phyloP scores from a whole-genome alignment of 495 filamentous ascomycete genomes.

The Aspergillus bridgeri region DNA sequence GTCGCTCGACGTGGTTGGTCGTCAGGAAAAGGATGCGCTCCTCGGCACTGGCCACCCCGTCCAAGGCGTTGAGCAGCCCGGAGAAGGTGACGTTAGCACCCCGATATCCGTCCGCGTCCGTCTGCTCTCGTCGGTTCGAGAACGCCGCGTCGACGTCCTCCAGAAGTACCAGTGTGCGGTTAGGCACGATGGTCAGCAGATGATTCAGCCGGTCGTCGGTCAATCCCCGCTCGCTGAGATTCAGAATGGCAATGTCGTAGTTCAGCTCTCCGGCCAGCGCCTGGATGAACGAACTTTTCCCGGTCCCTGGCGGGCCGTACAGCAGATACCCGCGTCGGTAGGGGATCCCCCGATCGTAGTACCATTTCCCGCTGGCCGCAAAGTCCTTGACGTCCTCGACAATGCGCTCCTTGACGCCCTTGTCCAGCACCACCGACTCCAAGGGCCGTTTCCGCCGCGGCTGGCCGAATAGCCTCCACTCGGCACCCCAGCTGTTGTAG shows the following conservation, averaged over 20 bases:
- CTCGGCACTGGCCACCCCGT: slow-evolving; percentile 93
- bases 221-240: slow-evolving; percentile 86
- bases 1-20: slow-evolving; percentile 86
- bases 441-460: slow-evolving; percentile 84
- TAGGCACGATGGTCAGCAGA: slow-evolving; percentile 82
- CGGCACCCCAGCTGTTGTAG: slow-evolving; percentile 75
- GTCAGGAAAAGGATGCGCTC: slow-evolving; percentile 92
- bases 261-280: slow-evolving; percentile 88
- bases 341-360: slow-evolving; percentile 89
- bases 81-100: slow-evolving; percentile 95
- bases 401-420: slow-evolving; percentile 82
- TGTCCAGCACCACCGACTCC: slow-evolving; percentile 80
- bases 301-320: slow-evolving; percentile 90
- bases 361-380: slow-evolving; percentile 75
- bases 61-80: slow-evolving; percentile 86
- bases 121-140: slow-evolving; percentile 65
- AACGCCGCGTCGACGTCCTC: slow-evolving; percentile 97
- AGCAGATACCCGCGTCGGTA: slow-evolving; percentile 92
- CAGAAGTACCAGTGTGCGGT: slow-evolving; percentile 78
- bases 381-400: slow-evolving; percentile 84
- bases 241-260: slow-evolving; percentile 91
- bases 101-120: slow-evolving; percentile 78
- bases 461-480: slow-evolving; percentile 83
- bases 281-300: slow-evolving; percentile 96
- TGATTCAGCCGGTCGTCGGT: slow-evolving; percentile 90